phyloP scores from a whole-genome alignment of 2,329 filamentous ascomycete genomes.

The Pseudogymnoascus sp. region DNA sequence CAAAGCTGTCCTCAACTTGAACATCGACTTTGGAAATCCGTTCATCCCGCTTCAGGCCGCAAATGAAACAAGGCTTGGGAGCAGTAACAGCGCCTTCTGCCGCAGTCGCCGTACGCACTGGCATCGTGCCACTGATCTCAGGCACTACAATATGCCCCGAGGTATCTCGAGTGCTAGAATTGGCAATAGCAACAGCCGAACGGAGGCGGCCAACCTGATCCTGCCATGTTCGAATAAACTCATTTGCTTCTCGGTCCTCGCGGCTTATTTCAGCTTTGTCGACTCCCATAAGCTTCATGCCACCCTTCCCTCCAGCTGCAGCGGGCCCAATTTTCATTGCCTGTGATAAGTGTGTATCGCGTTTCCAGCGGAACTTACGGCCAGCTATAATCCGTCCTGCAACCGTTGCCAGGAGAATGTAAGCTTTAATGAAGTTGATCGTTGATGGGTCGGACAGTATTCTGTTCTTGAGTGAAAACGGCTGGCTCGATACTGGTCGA shows the following conservation, averaged over 20 bases:
- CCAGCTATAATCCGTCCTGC: slow-evolving; percentile 77
- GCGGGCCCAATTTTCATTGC: slow-evolving; percentile 78
- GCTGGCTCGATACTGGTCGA: slow-evolving; percentile 52
- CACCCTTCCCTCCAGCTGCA: slow-evolving; percentile 62
- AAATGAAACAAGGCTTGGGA: slow-evolving; percentile 70
- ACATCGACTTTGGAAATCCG: slow-evolving; percentile 59
- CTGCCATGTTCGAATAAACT: slow-evolving; percentile 68
- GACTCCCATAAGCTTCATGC: slow-evolving; percentile 85
- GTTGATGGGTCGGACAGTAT: slow-evolving; percentile 56
- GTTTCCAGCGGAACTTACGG: slow-evolving; percentile 80
- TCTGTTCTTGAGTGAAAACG: slow-evolving; percentile 49
- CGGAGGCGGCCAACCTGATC: slow-evolving; percentile 66
- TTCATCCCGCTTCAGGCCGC: slow-evolving; percentile 82
- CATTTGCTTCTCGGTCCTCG: slow-evolving; percentile 76
- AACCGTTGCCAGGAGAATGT: slow-evolving; percentile 55
- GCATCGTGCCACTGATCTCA: slow-evolving; percentile 61
- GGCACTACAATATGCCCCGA: slow-evolving; percentile 43
- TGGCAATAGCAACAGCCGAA: slow-evolving; percentile 60
- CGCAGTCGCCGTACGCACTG: slow-evolving; percentile 53
- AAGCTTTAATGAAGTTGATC: slow-evolving; percentile 53
- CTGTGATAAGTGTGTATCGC: slow-evolving; percentile 75
- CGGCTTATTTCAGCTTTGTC: slow-evolving; percentile 75
- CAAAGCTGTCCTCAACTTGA: slow-evolving; percentile 80
- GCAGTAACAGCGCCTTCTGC: slow-evolving; percentile 63
- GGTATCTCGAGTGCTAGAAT: slow-evolving; percentile 31